Conservation (phyloP, 257 asterid genomes). For the Solanum etuberosum region DNA sequence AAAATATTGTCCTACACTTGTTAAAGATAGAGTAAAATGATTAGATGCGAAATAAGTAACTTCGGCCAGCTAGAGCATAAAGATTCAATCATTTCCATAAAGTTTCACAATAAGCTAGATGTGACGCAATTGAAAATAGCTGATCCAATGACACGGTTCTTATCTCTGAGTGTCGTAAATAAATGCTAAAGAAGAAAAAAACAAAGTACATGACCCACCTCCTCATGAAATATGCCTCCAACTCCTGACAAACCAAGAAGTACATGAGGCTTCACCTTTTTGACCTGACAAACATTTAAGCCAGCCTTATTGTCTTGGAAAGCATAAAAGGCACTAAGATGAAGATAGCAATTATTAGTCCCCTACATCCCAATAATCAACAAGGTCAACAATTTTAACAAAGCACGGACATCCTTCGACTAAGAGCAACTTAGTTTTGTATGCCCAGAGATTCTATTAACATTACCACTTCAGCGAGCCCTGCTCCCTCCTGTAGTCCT, state of each 20-base stretch:
- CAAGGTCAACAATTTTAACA: neutral
- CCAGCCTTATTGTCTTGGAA: constrained; percentile 8
- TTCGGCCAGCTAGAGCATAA: neutral
- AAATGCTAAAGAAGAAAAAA: neutral
- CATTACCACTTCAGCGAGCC: constrained; percentile 78
- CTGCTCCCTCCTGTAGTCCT: constrained; percentile 88
- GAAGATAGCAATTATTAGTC: neutral
- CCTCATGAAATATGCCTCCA: constrained; percentile 82
- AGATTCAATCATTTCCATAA: neutral
- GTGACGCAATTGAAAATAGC: neutral
- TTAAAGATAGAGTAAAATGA: neutral
- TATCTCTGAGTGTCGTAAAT: neutral
- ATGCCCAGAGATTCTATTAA: neutral
- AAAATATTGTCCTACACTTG: neutral
- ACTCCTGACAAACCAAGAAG: constrained; percentile 99
- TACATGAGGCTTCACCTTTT: constrained; percentile 91
- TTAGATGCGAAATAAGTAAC: neutral
- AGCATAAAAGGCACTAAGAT: neutral
- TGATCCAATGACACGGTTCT: neutral
- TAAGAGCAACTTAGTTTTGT: neutral
- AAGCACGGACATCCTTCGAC: neutral
- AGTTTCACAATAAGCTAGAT: neutral
- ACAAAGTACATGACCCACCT: constrained; percentile 31
- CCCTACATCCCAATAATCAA: neutral
- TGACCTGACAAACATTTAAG: constrained; percentile 51